Percentiles rank a stretch among this genome's conserved stretches.
Conservation (phyloP, 495 filamentous ascomycete species). For the Mytilinidion resinicola region DNA sequence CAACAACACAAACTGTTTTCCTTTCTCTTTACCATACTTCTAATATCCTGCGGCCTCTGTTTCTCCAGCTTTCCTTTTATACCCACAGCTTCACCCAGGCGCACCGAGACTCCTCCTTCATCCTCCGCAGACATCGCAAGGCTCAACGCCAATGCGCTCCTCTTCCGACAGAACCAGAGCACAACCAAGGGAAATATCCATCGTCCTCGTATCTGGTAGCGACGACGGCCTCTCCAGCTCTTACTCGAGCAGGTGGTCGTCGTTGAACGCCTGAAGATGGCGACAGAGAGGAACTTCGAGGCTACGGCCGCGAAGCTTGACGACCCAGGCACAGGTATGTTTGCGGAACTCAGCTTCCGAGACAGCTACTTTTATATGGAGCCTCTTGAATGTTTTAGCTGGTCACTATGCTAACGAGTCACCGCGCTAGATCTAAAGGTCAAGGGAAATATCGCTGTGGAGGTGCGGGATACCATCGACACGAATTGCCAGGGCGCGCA, state of each 20-base stretch:
- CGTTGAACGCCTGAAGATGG: slow-evolving; percentile 15
- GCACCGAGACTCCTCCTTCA: too few relatives aligned
- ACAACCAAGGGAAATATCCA: too few relatives aligned
- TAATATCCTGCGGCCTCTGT: too few relatives aligned
- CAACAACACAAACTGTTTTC: too few relatives aligned
- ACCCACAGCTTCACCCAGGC: too few relatives aligned
- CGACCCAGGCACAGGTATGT: slow-evolving; percentile 30
- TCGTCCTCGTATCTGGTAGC: too few relatives aligned
- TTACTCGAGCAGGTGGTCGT: background rate
- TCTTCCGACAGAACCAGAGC: too few relatives aligned
- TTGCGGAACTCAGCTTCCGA: background rate
- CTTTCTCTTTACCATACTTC: too few relatives aligned
- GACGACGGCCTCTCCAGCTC: background rate
- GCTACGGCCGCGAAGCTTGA: slow-evolving; percentile 30
- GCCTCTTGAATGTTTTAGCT: background rate
- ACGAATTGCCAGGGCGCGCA: slow-evolving; percentile 54
- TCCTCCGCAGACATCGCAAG: too few relatives aligned
- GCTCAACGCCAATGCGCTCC: too few relatives aligned
- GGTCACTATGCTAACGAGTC: slow-evolving; percentile 2
- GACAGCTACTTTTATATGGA: background rate
- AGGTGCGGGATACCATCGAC: slow-evolving; percentile 81
- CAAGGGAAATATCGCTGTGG: slow-evolving; percentile 67
- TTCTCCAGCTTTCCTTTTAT: too few relatives aligned
- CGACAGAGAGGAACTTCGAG: slow-evolving; percentile 27
- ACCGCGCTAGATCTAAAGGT: slow-evolving; percentile 58